Conservation (phyloP, 2,329 filamentous ascomycete species). For the Diaporthe sp. region DNA sequence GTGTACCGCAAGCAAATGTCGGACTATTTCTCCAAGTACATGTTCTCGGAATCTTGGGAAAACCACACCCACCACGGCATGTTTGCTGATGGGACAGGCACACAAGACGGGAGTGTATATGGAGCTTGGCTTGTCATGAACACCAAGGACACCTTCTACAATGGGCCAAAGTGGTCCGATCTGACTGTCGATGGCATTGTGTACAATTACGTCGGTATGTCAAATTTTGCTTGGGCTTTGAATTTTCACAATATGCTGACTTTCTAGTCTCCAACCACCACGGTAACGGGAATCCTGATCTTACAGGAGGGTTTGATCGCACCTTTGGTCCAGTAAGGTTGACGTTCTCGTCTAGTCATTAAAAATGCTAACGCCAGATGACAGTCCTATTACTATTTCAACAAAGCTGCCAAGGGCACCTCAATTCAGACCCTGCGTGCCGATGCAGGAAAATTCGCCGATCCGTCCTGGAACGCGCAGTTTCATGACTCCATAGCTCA, state of each 20-base stretch:
- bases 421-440: constrained; percentile 62
- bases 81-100: constrained; percentile 55
- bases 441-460: constrained; percentile 67
- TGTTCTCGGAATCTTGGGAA: constrained; percentile 71
- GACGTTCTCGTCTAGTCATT: constrained; percentile 7
- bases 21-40: constrained; percentile 78
- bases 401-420: constrained; percentile 63
- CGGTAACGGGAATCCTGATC: constrained; percentile 74
- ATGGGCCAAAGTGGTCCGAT: constrained; percentile 73
- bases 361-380: neutral
- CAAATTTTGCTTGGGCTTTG: neutral
- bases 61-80: constrained; percentile 70
- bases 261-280: constrained; percentile 69
- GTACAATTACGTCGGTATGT: constrained; percentile 68
- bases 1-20: constrained; percentile 68
- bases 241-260: neutral
- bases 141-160: constrained; percentile 73
- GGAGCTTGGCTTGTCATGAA: constrained; percentile 76
- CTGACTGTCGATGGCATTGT: constrained; percentile 75
- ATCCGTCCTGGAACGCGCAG: constrained; percentile 67
- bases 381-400: constrained; percentile 73
- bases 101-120: constrained; percentile 65
- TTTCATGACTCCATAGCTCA: constrained; percentile 75
- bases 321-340: constrained; percentile 68
- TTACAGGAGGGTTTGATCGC: constrained; percentile 74